phyloP scores from a whole-genome alignment of 305 asterid genomes.

The Solanum hybrid region DNA sequence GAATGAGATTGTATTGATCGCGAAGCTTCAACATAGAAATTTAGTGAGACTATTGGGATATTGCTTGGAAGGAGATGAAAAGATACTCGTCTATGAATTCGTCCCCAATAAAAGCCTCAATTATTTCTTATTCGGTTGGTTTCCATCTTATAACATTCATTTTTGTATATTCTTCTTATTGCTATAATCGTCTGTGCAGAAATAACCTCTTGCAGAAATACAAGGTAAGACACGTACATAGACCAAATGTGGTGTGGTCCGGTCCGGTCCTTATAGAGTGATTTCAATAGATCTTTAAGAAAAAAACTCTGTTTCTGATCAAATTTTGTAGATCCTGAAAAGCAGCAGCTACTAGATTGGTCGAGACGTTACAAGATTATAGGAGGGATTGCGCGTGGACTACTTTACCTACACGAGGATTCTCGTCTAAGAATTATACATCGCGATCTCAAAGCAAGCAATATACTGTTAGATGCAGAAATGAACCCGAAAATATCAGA shows the following conservation, averaged over 20 bases:
- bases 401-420: slow-evolving; percentile 39
- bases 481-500: slow-evolving; percentile 34
- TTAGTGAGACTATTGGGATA: slow-evolving; percentile 33
- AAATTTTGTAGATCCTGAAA: slow-evolving; percentile 10
- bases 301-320: background rate
- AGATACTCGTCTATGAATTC: slow-evolving; percentile 30
- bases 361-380: slow-evolving; percentile 22
- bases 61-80: slow-evolving; percentile 26
- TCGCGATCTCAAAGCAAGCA: slow-evolving; percentile 31
- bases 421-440: slow-evolving; percentile 29
- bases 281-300: background rate
- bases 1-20: slow-evolving; percentile 28
- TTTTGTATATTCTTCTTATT: background rate
- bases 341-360: slow-evolving; percentile 26
- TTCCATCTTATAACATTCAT: background rate
- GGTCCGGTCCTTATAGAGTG: background rate
- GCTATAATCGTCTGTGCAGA: background rate
- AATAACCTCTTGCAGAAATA: background rate
- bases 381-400: slow-evolving; percentile 35
- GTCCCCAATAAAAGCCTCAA: slow-evolving; percentile 37
- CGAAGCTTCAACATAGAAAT: slow-evolving; percentile 42
- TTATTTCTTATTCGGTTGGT: slow-evolving; percentile 28
- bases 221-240: background rate
- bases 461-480: slow-evolving; percentile 18
- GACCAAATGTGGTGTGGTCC: background rate